Base-by-base conservation (phyloP, 345 rosid genomes). In the Citrus cavaleriei region DNA sequence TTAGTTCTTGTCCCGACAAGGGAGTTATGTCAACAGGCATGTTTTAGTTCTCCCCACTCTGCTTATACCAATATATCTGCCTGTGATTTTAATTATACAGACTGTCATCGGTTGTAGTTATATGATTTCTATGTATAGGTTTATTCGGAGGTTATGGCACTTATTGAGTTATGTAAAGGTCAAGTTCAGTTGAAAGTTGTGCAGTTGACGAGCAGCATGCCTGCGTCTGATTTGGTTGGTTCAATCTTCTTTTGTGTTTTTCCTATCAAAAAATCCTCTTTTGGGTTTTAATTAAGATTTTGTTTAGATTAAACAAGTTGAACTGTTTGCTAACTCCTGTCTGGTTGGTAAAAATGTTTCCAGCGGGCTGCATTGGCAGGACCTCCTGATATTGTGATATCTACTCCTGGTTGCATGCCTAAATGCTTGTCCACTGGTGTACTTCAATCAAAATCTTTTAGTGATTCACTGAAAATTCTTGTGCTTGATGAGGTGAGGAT, bases 401-500 rank as follows among this genome's bases (percentile, higher is more conserved):
- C 95, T 9, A 95, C 97, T 19, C 98, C 99, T 32, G 94, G 93
- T 82, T 93, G 94, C 81, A 78, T 95, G 70, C 90, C 92, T 2
- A 94, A 95, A 84, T 93, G 93, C 81, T 85, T 95, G 79, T 88
- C 92, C 7, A 82, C 83, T 57, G 97, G 95, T 68, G 88, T 86
- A 27, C 90, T 95, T 79, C 88, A 91, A 73, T 83, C 93, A 8
- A 13, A 86, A 30, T 84, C 90, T 9, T 77, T 94, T 38, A 80
- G 83, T 64, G 91, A 90, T 58, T 89, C 99, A 16, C 97, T 94
- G 74, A 93, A 90, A 71, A 86, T 91, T 66, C 89, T 95, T 70
- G 91, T 94, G 72, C 98, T 95, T 75, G 99, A 95, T 85, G 97
- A 95, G 98, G 99, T 95, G 67, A 81, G 87, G n/a, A 22, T 65